Evolutionary conservation across 2,329 filamentous ascomycete species (phyloP), one percentile per base, ranked within the genome.

Genomic region (Bipolaris bicolor): DNA sequence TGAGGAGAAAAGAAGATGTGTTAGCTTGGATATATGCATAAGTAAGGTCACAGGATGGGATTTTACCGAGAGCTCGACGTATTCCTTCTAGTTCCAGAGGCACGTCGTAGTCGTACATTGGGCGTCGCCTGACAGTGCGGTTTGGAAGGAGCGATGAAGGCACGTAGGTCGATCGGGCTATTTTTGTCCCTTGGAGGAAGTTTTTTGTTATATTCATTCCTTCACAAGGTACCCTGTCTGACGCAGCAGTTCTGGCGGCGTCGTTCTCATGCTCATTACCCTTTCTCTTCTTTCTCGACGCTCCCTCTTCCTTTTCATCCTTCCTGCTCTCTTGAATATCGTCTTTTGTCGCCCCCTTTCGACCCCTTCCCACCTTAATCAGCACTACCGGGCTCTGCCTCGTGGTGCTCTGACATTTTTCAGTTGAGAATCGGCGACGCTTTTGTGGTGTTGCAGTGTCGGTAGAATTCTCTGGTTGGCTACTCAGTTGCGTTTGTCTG

Each of bases 41-140:
- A 2, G 9, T 15, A 9, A 31, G n/a, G 26, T 3, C 29, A 29
- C 6, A 2, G 15, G 22, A 33, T 16, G 20, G 15, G 9, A 2
- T 33, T 11, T 46, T 43, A 22, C 65, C 65, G 2, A 68, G 44
- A 11, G 65, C 65, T 5, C 15, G 31, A n/a, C 53, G 34, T 9
- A 63, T 40, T 11, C 55, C 43, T 37, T 57, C 41, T n/a, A 68
- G 22, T 22, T 62, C 54, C 0, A 56, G 5, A 1, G 62, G 60
- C 1, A 65, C 36, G 3, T 20, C 9, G 37, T 67, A 64, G 7
- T 41, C 31, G 31, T 58, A 24, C 11, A 37, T 49, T n/a, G 59
- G 55, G 9, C 24, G 43, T 18, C 18, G 22, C 22, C 34, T 41
- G 1, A 18, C 5, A 20, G 2, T 10, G 43, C 9, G 11, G 10